Base-by-base conservation (phyloP, 179 eudicot species). In the Silene coronaria region DNA sequence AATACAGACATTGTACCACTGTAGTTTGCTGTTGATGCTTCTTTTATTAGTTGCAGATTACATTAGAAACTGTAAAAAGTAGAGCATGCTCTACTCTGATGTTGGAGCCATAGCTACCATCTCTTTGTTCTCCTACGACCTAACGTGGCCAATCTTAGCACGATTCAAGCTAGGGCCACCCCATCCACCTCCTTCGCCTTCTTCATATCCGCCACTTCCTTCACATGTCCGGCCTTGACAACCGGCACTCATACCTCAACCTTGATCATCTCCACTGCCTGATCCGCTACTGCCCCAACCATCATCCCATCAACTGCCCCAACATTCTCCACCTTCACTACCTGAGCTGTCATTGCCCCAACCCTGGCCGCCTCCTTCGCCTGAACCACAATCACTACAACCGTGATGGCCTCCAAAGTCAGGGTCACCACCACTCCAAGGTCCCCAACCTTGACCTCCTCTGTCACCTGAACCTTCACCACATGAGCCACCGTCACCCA, bases 211-310 rank as follows among this genome's bases (percentile, higher is more conserved):
- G 57, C n/a, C 57, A 48, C 6, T 48, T 48, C 57, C 57, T 11
- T 36, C 45, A 36, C 45, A 36, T 36, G 45, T 6, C 45, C 45
- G 45, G 4, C 71, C 75, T 17, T 28, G 19, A 17, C 68, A 61
- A 1, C 75, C 42, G 10, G 70, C 61, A 1, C 75, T 32, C 3
- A 59, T n/a, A 13, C 63, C 79, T 61, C 61, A 74, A 19, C 60
- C 70, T 26, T 63, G 34, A 27, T 74, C 78, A 16, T 19, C 65
- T 17, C 78, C 30, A 0, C 67, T 34, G 9, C 78, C 46, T 10
- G 30, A 46, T 6, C 53, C 80, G 14, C 76, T 51, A 46, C 67
- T n/a, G 5, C 76, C 76, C 30, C 72, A 32, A 6, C 80, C 80
- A 30, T n/a, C 21, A 28, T 55, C 70, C 0, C 70, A 19, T 16